Percentiles rank a stretch among this genome's conserved stretches.
These are phyloP conservation scores for Hypoxylon sp. DNA, from an alignment of 2,329 filamentous ascomycete genomes.

Conservation along the genomic window DNA sequence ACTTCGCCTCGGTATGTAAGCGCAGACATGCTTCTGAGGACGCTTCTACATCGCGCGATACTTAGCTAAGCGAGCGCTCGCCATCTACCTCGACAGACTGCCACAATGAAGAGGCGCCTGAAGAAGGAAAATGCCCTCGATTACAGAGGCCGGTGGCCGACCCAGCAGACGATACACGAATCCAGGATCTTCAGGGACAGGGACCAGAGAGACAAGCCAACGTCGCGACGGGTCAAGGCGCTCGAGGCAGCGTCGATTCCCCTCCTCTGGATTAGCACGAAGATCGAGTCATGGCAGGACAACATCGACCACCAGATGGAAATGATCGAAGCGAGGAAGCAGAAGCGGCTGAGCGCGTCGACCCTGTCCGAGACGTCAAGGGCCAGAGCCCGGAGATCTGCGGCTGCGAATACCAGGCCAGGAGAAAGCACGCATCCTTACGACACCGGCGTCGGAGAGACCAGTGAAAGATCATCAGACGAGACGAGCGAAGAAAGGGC, in stretches of 20 bases:
- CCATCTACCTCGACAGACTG: not conserved
- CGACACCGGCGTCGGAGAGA: constrained; percentile 37
- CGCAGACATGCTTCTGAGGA: not conserved
- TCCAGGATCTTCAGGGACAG: constrained; percentile 11
- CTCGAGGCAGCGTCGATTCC: constrained; percentile 33
- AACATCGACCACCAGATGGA: constrained; percentile 35
- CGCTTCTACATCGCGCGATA: not conserved
- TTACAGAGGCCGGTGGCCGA: constrained; percentile 44
- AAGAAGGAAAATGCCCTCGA: constrained; percentile 29
- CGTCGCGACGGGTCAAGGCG: constrained; percentile 31
- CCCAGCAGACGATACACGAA: constrained; percentile 41
- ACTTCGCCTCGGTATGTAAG: not conserved
- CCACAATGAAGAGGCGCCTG: constrained; percentile 13
- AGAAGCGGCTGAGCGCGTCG: constrained; percentile 16
- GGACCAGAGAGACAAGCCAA: not conserved
- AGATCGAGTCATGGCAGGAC: constrained; percentile 39
- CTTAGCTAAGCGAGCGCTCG: too few species aligned
- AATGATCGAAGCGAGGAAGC: constrained; percentile 29
- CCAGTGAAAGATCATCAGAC: not conserved
- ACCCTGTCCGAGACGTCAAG: constrained; percentile 2
- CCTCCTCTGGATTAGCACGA: constrained; percentile 36
- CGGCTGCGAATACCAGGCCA: constrained; percentile 26
- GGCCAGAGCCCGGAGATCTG: not conserved
- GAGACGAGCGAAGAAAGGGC: not conserved
- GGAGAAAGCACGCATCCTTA: constrained; percentile 46